Percentiles rank a stretch among this genome's conserved stretches.
Conservation (phyloP, 805 yeast species). For the Wickerhamomyces pijperi region DNA sequence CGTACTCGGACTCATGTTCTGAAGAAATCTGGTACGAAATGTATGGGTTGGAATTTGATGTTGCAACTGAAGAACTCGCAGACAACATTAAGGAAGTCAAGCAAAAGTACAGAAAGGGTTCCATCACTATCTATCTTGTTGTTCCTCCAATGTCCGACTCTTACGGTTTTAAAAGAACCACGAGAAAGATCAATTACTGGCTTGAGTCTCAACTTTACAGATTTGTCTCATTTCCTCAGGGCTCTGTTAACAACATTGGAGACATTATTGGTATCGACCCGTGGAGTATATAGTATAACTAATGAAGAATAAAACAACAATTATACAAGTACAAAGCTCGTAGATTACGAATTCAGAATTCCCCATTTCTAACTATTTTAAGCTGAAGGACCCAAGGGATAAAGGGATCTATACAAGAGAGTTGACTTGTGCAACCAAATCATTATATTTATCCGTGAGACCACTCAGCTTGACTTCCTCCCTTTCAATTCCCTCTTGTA, state of each 20-base stretch:
- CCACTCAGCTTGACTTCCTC: background rate
- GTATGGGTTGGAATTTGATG: slow-evolving; percentile 18
- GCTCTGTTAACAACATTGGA: slow-evolving; percentile 20
- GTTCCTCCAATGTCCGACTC: slow-evolving; percentile 15
- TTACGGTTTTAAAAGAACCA: slow-evolving; percentile 14
- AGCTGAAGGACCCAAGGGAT: too few relatives aligned
- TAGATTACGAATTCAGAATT: too few relatives aligned
- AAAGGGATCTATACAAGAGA: too few relatives aligned
- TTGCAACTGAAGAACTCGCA: slow-evolving; percentile 16
- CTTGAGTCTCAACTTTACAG: slow-evolving; percentile 27
- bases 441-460: background rate
- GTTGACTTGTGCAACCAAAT: background rate
- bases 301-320: too few relatives aligned
- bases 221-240: slow-evolving; percentile 24
- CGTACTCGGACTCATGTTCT: slow-evolving; percentile 10
- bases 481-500: background rate
- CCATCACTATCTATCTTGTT: slow-evolving; percentile 12
- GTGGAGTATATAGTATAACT: slow-evolving; percentile 14
- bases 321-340: too few relatives aligned
- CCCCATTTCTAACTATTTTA: too few relatives aligned
- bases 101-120: slow-evolving; percentile 1
- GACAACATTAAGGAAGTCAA: slow-evolving; percentile 8
- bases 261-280: slow-evolving; percentile 30
- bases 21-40: slow-evolving; percentile 19
- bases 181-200: slow-evolving; percentile 19